Conservation (phyloP, 495 filamentous ascomycete genomes). For the Cudoniella acicularis region DNA sequence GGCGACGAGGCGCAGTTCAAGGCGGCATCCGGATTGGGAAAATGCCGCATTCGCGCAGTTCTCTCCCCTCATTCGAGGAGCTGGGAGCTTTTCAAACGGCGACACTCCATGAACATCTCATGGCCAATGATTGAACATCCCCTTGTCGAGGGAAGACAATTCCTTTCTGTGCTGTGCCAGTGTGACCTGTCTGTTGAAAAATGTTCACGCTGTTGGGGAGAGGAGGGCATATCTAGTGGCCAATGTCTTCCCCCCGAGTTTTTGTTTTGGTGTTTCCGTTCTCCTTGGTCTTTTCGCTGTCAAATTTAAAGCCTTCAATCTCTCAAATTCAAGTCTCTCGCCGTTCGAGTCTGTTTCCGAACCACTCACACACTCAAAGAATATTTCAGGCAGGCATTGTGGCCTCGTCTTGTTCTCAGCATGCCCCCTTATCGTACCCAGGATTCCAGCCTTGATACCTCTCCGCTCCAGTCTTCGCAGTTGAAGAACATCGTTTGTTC, state of each 20-base stretch:
- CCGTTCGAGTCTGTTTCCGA: too few species aligned
- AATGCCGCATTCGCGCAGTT: background rate
- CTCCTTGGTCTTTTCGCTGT: background rate
- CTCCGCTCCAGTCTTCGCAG: too few species aligned
- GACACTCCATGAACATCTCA: background rate
- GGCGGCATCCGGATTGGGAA: background rate
- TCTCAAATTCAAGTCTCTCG: too few species aligned
- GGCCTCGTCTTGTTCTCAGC: too few species aligned
- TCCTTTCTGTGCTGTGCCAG: background rate
- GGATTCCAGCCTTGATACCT: too few species aligned
- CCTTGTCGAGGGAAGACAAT: background rate
- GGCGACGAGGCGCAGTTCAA: background rate
- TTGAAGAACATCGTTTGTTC: too few species aligned
- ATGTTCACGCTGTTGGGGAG: background rate
- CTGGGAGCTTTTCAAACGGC: background rate
- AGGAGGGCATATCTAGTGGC: background rate
- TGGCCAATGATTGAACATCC: background rate
- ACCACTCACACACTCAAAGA: too few species aligned
- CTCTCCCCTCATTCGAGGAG: background rate
- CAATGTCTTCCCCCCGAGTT: background rate
- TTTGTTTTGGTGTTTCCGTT: background rate
- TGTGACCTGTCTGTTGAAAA: background rate
- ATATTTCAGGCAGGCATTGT: too few species aligned
- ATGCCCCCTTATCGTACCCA: too few species aligned
- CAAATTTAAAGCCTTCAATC: too few species aligned